Base-by-base conservation (phyloP, 352 stramenopile genomes). In the Phytophthora pseudosyringae region DNA sequence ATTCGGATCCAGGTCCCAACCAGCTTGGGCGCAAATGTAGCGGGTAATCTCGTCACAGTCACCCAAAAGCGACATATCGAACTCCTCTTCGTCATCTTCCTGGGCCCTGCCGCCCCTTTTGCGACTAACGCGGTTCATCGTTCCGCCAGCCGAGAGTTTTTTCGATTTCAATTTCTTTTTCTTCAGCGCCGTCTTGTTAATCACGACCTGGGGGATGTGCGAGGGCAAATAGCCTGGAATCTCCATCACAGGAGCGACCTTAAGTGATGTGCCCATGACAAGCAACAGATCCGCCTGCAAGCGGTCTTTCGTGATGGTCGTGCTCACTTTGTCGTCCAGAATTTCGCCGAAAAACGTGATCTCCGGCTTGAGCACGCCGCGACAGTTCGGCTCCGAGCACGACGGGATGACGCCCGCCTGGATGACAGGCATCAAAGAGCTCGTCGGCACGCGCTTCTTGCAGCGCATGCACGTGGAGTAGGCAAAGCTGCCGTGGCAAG, bases 261-360 rank as follows among this genome's bases (percentile, higher is more conserved):
- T 97, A 3, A 99, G 80, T 7, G 93, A 99, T 21, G 98, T 99
- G 49, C 98, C 98, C 64, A 99, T 98, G 18, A 99, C 96, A 38
- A 99, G 89, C 31, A 99, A 72, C 21, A 99, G 74, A 78, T 99
- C 97, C 0, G 89, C 94, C 38, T 91, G 84, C 18, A 92, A 41
- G 2, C 80, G 76, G 45, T 92, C 83, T 46, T 88, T 87, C 3
- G 81, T 88, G 58, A 92, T 83, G 26, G 64, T 87, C 39, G 81
- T 88, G 57, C 82, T 90, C 51, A 99, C 97, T 53, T 80, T 83
- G 35, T 96, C 75, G 3, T 83, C 78, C 18, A 99, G 64, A 13
- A 91, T 86, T 72, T 99, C 96, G 10, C 97, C 97, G 75, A 99
- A 99, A 68, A 99, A 99, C 6, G 95, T 98, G 50, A 99, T 98